Evolutionary conservation across 306 rosid genomes (phyloP).

Genomic region (Medicago lupulina): DNA sequence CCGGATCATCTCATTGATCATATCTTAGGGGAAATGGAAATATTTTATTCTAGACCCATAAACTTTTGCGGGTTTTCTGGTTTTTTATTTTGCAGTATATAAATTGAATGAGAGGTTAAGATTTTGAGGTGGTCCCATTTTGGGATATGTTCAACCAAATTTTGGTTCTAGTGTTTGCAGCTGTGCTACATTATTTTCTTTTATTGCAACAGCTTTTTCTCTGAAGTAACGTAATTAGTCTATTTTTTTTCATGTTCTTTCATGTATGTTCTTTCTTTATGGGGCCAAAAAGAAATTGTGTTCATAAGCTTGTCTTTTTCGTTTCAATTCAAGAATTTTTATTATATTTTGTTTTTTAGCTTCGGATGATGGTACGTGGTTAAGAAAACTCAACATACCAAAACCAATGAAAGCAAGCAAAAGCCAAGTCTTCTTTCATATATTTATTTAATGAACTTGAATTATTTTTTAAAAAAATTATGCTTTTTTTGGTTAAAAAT

Average conservation of each 20-base stretch:
- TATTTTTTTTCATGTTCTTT: conserved; percentile 29
- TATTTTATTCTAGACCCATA: conserved; percentile 28
- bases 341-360: neutral
- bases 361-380: conserved; percentile 27
- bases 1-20: too few species aligned
- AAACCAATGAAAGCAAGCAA: conserved; percentile 38
- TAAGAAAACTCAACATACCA: neutral
- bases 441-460: neutral
- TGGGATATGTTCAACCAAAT: conserved; percentile 35
- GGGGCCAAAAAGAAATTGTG: conserved; percentile 25
- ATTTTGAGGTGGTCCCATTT: conserved; percentile 36
- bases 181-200: conserved; percentile 4
- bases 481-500: neutral
- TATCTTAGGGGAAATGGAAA: too few species aligned
- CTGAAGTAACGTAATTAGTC: conserved; percentile 14
- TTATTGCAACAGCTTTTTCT: neutral
- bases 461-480: neutral
- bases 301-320: conserved; percentile 35
- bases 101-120: conserved; percentile 10
- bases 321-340: conserved; percentile 21
- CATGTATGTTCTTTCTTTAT: conserved; percentile 16
- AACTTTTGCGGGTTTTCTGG: conserved; percentile 55
- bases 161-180: conserved; percentile 38
- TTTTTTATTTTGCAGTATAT: conserved; percentile 7
- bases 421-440: conserved; percentile 31